Evolutionary conservation across 352 stramenopile species (phyloP).

Genomic region (Globisporangium recalcitrans): DNA sequence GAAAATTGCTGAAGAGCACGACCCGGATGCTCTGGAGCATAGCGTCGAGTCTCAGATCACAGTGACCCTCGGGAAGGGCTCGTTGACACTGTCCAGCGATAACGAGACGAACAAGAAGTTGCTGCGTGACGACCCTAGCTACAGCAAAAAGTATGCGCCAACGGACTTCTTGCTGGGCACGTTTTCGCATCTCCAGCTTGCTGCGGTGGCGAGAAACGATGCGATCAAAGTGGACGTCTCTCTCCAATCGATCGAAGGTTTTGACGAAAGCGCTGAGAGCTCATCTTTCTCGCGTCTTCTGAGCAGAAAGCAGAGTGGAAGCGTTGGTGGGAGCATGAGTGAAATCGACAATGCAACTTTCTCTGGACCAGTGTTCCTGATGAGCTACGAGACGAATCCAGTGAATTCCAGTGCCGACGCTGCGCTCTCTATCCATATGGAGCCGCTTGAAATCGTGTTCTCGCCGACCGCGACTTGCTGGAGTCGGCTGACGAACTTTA

Average conservation of each 20-base stretch:
- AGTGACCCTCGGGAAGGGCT: conserved; percentile 64
- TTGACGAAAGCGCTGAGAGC: conserved; percentile 83
- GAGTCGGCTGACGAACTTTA: conserved; percentile 63
- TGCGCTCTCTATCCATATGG: conserved; percentile 76
- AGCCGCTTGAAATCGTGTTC: conserved; percentile 82
- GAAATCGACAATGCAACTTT: conserved; percentile 66
- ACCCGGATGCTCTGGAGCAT: conserved; percentile 26
- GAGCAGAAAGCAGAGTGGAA: conserved; percentile 50
- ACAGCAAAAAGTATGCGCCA: conserved; percentile 58
- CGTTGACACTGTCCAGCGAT: conserved; percentile 71
- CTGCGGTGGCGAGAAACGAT: conserved; percentile 57
- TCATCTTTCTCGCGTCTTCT: conserved; percentile 76
- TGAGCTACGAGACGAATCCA: conserved; percentile 83
- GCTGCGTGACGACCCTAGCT: conserved; percentile 55
- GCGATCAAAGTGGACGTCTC: conserved; percentile 79
- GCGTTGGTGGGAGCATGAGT: conserved; percentile 24
- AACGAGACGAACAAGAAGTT: conserved; percentile 62
- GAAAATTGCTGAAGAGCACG: conserved; percentile 18
- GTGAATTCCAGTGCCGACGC: conserved; percentile 59
- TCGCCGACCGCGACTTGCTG: conserved; percentile 83
- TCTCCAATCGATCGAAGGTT: conserved; percentile 83
- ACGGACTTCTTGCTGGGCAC: conserved; percentile 75
- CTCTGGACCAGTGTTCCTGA: conserved; percentile 67
- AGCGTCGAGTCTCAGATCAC: conserved; percentile 71
- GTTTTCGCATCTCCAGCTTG: conserved; percentile 75